Conservation (phyloP, 371 early-diverging fungal genomes). For the Gilbertella persicaria region DNA sequence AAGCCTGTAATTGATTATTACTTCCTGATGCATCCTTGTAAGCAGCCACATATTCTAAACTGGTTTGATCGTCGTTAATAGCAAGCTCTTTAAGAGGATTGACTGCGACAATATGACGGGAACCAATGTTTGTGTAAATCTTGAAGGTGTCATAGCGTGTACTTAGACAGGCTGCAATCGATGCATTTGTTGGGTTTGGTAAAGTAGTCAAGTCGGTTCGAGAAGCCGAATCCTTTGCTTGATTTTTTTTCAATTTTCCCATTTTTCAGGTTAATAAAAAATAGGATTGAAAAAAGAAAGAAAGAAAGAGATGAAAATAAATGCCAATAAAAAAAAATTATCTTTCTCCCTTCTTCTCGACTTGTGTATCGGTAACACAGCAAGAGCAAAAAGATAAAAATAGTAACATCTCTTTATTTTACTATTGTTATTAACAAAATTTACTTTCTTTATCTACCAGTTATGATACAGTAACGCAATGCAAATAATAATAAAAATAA, state of each 20-base stretch:
- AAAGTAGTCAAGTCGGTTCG: slow-evolving; percentile 36
- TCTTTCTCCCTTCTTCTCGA: slow-evolving; percentile 1
- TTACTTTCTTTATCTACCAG: too few species aligned
- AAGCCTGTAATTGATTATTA: slow-evolving; percentile 15
- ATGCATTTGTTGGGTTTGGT: slow-evolving; percentile 35
- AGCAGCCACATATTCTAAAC: slow-evolving; percentile 73
- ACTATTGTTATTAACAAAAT: neutral
- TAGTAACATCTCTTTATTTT: slow-evolving; percentile 7
- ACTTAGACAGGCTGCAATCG: slow-evolving; percentile 49
- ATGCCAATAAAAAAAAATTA: neutral
- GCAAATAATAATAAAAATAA: too few species aligned
- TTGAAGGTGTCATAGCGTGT: slow-evolving; percentile 50
- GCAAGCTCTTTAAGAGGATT: slow-evolving; percentile 52
- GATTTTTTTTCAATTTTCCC: slow-evolving; percentile 22
- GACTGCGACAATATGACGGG: slow-evolving; percentile 59
- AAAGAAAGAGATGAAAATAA: slow-evolving; percentile 4
- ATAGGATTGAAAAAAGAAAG: slow-evolving; percentile 5
- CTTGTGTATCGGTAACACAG: slow-evolving; percentile 12
- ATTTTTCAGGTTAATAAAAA: slow-evolving; percentile 15
- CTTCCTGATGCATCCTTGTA: slow-evolving; percentile 55
- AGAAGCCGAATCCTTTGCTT: neutral
- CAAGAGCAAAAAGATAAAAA: slow-evolving; percentile 11
- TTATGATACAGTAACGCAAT: too few species aligned
- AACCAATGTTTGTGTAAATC: slow-evolving; percentile 68
- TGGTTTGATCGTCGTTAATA: slow-evolving; percentile 59